phyloP scores from a whole-genome alignment of 1,284 basidiomycete genomes.

The Inonotus obliquus region DNA sequence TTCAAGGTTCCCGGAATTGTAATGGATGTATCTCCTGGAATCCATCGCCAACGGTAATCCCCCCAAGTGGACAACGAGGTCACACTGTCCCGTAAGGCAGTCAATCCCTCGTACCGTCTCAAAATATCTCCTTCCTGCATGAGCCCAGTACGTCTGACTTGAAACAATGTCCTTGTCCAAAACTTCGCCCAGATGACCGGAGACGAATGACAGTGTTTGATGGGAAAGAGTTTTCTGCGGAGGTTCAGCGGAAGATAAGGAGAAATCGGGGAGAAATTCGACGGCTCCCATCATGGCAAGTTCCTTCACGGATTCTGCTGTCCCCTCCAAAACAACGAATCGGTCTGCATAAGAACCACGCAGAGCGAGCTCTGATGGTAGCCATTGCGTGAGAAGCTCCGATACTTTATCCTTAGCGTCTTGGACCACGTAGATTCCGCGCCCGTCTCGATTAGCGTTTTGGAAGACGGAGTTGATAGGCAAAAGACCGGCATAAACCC shows the following conservation, averaged over 20 bases:
- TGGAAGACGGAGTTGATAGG: neutral
- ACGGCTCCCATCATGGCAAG: neutral
- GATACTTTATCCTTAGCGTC: neutral
- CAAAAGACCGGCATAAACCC: conserved; percentile 4
- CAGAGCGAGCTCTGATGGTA: neutral
- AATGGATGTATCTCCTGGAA: neutral
- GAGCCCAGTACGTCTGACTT: neutral
- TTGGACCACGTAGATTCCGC: neutral
- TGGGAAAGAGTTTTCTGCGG: neutral
- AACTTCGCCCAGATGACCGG: conserved; percentile 1
- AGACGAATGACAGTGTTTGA: neutral
- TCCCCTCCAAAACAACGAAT: neutral
- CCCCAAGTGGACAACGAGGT: neutral
- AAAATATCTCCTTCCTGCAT: neutral
- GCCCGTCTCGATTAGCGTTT: neutral
- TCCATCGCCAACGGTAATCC: neutral
- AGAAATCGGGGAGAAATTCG: neutral
- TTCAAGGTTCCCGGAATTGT: neutral
- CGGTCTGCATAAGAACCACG: neutral
- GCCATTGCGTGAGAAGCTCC: neutral
- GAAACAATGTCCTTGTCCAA: neutral
- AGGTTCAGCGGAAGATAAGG: neutral
- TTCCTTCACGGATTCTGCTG: neutral
- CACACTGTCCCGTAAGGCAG: neutral
- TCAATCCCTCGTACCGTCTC: neutral